These are phyloP conservation scores for Citrus maxima DNA, from an alignment of 345 rosid genomes.

Conservation along the genomic window DNA sequence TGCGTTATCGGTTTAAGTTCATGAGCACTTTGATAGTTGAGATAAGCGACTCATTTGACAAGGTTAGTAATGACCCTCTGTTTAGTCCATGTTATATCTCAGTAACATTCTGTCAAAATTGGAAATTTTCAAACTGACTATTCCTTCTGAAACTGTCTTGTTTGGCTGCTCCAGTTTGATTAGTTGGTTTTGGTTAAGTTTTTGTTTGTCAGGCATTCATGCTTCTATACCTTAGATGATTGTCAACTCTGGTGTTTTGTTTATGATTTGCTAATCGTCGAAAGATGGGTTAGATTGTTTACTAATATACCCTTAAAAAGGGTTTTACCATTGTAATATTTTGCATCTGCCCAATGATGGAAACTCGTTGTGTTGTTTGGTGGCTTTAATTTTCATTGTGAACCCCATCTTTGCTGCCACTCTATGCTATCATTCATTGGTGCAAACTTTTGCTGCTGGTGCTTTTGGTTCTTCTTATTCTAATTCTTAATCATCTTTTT, in stretches of 20 bases:
- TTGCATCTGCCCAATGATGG: constrained; percentile 5
- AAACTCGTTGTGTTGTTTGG: not conserved
- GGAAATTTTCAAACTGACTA: not conserved
- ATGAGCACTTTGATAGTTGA: not conserved
- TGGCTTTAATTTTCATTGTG: constrained; percentile 8
- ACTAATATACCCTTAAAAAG: not conserved
- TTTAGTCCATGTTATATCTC: not conserved
- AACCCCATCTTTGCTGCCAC: constrained; percentile 10
- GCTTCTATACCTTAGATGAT: too few relatives aligned
- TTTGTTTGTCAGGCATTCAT: too few relatives aligned
- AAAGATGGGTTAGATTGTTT: not conserved
- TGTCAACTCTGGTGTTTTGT: not conserved
- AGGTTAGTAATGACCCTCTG: not conserved
- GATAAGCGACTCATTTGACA: not conserved
- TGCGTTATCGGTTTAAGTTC: not conserved
- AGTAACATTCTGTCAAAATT: not conserved
- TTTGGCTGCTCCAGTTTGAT: not conserved
- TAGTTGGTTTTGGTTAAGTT: not conserved
- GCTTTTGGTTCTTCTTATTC: not conserved
- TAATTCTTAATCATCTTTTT: too few relatives aligned
- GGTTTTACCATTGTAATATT: not conserved
- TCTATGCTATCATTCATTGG: not conserved
- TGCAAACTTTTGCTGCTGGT: not conserved
- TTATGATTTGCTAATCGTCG: not conserved
- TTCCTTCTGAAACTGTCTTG: not conserved